Evolutionary conservation across 1,284 basidiomycete genomes (phyloP).

Genomic region (Porodaedalea pini): DNA sequence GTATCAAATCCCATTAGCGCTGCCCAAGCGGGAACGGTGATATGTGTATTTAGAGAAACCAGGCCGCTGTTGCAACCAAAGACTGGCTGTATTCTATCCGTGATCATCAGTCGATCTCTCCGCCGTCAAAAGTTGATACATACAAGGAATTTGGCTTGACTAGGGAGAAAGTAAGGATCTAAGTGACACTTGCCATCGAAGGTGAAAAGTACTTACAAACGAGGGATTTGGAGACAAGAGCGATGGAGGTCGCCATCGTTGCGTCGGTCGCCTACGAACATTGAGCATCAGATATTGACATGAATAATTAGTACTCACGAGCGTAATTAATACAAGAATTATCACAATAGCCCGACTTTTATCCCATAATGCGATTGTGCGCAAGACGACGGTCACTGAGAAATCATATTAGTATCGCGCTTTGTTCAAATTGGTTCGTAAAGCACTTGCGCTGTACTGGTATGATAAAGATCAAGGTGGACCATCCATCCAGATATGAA

Average conservation of each 20-base stretch:
- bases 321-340: background rate
- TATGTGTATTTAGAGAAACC: background rate
- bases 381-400: slow-evolving; percentile 5
- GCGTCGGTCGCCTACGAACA: background rate
- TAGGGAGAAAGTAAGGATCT: background rate
- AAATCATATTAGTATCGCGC: background rate
- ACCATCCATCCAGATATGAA: slow-evolving; percentile 2
- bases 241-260: slow-evolving; percentile 1
- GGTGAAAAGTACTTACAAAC: background rate
- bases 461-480: slow-evolving; percentile 9
- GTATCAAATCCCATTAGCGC: slow-evolving; percentile 15
- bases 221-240: slow-evolving; percentile 3
- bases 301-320: background rate
- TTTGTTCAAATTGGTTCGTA: background rate
- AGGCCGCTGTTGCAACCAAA: slow-evolving; percentile 13
- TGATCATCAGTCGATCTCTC: background rate
- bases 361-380: slow-evolving; percentile 6
- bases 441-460: slow-evolving; percentile 6
- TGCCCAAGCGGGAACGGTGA: slow-evolving; percentile 3
- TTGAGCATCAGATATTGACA: background rate
- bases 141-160: slow-evolving; percentile 2
- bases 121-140: background rate
- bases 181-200: background rate
- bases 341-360: background rate
- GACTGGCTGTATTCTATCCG: background rate